phyloP scores from a whole-genome alignment of 2,329 filamentous ascomycete genomes.

The Decorospora gaudefroyi region DNA sequence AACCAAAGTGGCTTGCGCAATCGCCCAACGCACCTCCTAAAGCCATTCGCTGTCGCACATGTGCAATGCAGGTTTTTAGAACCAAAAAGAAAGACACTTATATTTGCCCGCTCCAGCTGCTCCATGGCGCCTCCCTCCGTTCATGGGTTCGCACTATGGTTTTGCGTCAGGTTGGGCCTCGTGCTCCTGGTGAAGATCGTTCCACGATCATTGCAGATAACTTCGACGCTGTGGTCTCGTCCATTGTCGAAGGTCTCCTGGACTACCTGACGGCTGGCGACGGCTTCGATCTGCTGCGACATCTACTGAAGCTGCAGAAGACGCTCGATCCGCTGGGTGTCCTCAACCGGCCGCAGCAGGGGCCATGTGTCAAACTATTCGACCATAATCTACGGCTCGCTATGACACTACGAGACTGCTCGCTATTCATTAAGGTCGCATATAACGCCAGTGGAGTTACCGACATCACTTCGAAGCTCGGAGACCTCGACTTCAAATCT shows the following conservation, averaged over 20 bases:
- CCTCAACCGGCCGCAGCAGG: slow-evolving; percentile 3
- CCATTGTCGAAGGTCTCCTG: slow-evolving; percentile 20
- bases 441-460: slow-evolving; percentile 10
- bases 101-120: slow-evolving; percentile 50
- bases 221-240: slow-evolving; percentile 2
- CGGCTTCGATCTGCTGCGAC: slow-evolving; percentile 45
- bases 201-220: no score
- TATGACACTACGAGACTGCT: slow-evolving; percentile 56
- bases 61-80: slow-evolving; percentile 50
- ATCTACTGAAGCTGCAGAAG: slow-evolving; percentile 46
- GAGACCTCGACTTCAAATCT: slow-evolving; percentile 55
- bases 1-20: slow-evolving; percentile 56
- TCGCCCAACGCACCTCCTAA: slow-evolving; percentile 51
- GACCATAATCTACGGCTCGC: slow-evolving; percentile 40
- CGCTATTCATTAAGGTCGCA: slow-evolving; percentile 48
- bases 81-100: slow-evolving; percentile 23
- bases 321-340: slow-evolving; percentile 47
- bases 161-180: slow-evolving; percentile 12
- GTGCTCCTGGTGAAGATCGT: no score
- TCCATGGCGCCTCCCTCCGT: slow-evolving; percentile 35
- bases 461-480: slow-evolving; percentile 50
- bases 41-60: slow-evolving; percentile 53
- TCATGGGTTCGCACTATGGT: slow-evolving; percentile 22
- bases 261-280: slow-evolving; percentile 37
- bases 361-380: slow-evolving; percentile 7